These are phyloP conservation scores for Glaciozyma antarctica DNA, from an alignment of 768 basidiomycete genomes.

Conservation along the genomic window DNA sequence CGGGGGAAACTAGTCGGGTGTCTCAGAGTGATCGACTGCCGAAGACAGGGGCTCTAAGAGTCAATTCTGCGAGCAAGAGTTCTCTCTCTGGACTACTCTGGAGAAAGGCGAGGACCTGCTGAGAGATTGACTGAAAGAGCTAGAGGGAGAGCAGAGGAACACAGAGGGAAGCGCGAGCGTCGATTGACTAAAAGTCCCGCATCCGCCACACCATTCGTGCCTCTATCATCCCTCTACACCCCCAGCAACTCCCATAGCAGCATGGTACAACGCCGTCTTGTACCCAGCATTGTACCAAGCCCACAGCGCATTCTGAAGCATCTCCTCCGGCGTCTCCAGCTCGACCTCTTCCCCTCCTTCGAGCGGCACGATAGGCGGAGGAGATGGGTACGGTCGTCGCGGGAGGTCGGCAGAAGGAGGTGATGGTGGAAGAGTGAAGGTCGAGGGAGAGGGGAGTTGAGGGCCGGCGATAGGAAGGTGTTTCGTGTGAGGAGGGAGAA, in stretches of 20 bases:
- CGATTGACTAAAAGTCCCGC: too few relatives aligned
- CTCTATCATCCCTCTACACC: too few relatives aligned
- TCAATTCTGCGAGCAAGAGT: too few relatives aligned
- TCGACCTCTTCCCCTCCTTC: constrained; percentile 13
- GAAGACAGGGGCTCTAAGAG: too few relatives aligned
- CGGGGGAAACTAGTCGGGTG: too few relatives aligned
- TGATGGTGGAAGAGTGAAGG: background rate
- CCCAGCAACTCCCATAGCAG: background rate
- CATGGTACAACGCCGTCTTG: constrained; percentile 27
- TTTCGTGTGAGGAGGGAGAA: background rate
- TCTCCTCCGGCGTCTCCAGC: constrained; percentile 5
- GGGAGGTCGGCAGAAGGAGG: background rate
- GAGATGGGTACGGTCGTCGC: background rate
- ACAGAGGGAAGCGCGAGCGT: too few relatives aligned
- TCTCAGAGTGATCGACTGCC: too few relatives aligned
- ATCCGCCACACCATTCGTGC: too few relatives aligned
- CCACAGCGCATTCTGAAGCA: constrained; percentile 21
- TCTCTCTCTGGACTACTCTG: too few relatives aligned
- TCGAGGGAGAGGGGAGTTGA: background rate
- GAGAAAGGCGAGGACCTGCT: too few relatives aligned
- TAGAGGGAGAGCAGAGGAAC: too few relatives aligned
- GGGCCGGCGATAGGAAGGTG: background rate
- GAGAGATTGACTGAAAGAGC: too few relatives aligned
- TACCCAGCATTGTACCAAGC: constrained; percentile 27
- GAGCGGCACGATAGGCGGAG: constrained; percentile 20